Conservation (phyloP, 345 rosid species). For the Hibiscus mutabilis region DNA sequence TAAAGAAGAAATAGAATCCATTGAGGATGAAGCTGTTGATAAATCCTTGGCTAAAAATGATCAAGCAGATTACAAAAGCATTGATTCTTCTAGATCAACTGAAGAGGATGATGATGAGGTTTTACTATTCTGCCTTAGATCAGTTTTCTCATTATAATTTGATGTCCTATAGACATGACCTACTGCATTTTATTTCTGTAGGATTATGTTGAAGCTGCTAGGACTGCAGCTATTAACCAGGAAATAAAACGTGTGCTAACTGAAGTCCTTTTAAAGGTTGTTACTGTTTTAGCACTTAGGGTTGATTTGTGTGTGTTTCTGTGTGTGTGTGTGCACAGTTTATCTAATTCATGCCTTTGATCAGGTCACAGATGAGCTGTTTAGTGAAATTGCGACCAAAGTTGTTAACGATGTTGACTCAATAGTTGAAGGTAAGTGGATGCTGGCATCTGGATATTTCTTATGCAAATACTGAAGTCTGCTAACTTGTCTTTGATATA, state of each 20-base stretch:
- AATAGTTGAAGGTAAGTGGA: slow-evolving; percentile 44
- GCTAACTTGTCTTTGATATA: neutral
- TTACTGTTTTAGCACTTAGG: slow-evolving; percentile 17
- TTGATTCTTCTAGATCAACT: slow-evolving; percentile 62
- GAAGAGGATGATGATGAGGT: slow-evolving; percentile 93
- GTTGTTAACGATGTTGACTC: slow-evolving; percentile 73
- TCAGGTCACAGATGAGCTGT: slow-evolving; percentile 92
- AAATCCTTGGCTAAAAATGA: slow-evolving; percentile 42
- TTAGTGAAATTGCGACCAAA: slow-evolving; percentile 92
- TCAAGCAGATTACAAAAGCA: slow-evolving; percentile 57
- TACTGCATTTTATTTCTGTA: slow-evolving; percentile 27
- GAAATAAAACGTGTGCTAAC: slow-evolving; percentile 92
- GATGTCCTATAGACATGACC: slow-evolving; percentile 1
- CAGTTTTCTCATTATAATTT: slow-evolving; percentile 5
- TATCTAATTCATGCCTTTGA: slow-evolving; percentile 23
- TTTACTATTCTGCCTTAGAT: slow-evolving; percentile 18
- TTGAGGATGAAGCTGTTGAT: slow-evolving; percentile 55
- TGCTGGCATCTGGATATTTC: slow-evolving; percentile 6
- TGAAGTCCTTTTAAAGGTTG: slow-evolving; percentile 91
- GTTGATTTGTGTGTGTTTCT: slow-evolving; percentile 17
- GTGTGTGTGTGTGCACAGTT: neutral
- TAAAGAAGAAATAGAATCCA: slow-evolving; percentile 45
- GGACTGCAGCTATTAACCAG: slow-evolving; percentile 66
- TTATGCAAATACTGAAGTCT: slow-evolving; percentile 7
- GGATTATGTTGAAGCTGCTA: slow-evolving; percentile 66